Base-by-base conservation (phyloP, 2,329 filamentous ascomycete species). In the Cryoendolithus antarcticus region DNA sequence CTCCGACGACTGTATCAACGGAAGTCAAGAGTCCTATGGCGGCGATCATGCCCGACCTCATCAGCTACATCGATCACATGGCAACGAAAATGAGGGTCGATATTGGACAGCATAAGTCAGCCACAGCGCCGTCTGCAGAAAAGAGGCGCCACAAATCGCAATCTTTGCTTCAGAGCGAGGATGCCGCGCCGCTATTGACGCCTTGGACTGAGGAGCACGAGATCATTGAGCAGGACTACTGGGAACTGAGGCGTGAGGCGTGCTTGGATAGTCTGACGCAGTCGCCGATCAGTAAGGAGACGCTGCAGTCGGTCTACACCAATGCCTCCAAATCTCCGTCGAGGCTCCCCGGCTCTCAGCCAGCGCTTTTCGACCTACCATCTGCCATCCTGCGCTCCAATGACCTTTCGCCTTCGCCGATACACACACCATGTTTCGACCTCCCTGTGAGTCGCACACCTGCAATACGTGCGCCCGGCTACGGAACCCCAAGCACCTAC, bases 391-490 rank as follows among this genome's bases (percentile, higher is more conserved):
- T 40, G 4, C 32, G 32, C 6, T 28, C 38, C 27, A 24, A 28
- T 10, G 38, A 40, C 32, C 35, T 31, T 21, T 33, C 38, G 9
- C 38, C 38, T 11, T 29, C 21, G 2, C 19, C 19, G 19, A 29
- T 28, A 12, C 15, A 11, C 9, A 36, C 33, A 24, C 33, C 33
- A n/a, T 5, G 9, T 12, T 4, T 7, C 15, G 6, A 35, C 9
- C 7, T n/a, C 7, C 33, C 33, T 3, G 15, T 19, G 1, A 35
- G 5, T 5, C 33, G 33, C 13, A 45, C 28, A 40, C 44, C n/a
- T 43, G 15, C 45, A 40, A 4, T 43, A 44, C 34, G 39, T 43
- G 9, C 43, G 43, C 5, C 43, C 35, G 19, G 33, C 43, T 21
- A 30, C 31, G 19, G 43, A 45, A 38, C 38, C 1, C 28, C 32